A percentile compares a stretch with the other conserved stretches of the same genome.
Conservation (phyloP, 1,284 basidiomycete species). For the Neotropicomus parvogracilis region DNA sequence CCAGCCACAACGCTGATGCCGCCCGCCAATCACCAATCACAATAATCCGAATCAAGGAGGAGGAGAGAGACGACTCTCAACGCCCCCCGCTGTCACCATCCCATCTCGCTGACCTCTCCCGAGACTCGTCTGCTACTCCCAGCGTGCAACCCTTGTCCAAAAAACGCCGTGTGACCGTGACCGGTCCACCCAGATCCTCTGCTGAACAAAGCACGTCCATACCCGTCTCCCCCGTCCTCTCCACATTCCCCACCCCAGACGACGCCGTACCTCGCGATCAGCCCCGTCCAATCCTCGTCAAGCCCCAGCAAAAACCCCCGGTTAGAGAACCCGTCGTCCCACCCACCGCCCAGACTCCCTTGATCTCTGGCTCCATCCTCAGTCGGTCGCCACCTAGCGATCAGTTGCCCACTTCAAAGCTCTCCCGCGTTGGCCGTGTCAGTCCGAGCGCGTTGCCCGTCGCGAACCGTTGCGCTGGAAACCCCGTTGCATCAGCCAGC, state of each 20-base stretch:
- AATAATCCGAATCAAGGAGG: conserved; percentile 57
- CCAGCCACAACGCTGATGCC: conserved; percentile 19
- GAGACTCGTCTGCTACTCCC: conserved; percentile 38
- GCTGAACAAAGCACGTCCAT: conserved; percentile 47
- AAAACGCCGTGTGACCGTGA: conserved; percentile 67
- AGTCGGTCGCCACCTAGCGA: conserved; percentile 26
- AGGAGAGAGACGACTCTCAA: conserved; percentile 46
- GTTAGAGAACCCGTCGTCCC: too few species aligned
- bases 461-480: conserved; percentile 29
- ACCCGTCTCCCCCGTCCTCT: conserved; percentile 62
- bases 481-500: conserved; percentile 21
- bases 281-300: conserved; percentile 59
- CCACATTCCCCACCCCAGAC: conserved; percentile 59
- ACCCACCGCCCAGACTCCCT: conserved; percentile 5
- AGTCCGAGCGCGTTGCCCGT: conserved; percentile 36
- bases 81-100: conserved; percentile 30
- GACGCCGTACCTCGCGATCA: conserved; percentile 58
- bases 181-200: conserved; percentile 44
- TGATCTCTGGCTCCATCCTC: conserved; percentile 18
- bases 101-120: conserved; percentile 8
- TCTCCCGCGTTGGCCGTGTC: conserved; percentile 31
- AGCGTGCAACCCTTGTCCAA: conserved; percentile 52
- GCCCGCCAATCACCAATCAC: conserved; percentile 45
- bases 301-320: conserved; percentile 66
- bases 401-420: conserved; percentile 30